Conservation (phyloP, 1,284 basidiomycete species). For the Neotropicomus parvogracilis region DNA sequence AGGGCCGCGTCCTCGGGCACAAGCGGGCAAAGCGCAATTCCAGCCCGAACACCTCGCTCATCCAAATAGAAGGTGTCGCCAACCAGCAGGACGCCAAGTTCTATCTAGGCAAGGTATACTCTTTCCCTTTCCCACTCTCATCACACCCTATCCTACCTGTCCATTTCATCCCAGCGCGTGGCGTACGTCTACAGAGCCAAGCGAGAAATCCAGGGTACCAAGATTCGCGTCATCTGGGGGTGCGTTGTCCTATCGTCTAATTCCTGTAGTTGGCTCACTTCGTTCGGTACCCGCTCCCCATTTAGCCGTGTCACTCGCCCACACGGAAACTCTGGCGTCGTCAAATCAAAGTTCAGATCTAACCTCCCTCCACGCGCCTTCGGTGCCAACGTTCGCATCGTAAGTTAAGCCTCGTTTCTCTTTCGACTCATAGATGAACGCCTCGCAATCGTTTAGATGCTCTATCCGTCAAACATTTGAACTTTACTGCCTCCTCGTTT, state of each 20-base stretch:
- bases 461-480: slow-evolving; percentile 54
- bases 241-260: slow-evolving; percentile 37
- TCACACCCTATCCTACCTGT: not conserved
- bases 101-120: slow-evolving; percentile 94
- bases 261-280: not conserved
- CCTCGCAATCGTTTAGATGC: slow-evolving; percentile 36
- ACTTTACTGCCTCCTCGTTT: slow-evolving; percentile 14
- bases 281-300: not conserved
- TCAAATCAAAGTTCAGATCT: slow-evolving; percentile 95
- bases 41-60: slow-evolving; percentile 90
- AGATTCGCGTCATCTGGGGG: slow-evolving; percentile 98
- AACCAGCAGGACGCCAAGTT: slow-evolving; percentile 94
- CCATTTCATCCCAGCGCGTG: slow-evolving; percentile 62
- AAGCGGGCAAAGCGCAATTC: slow-evolving; percentile 98
- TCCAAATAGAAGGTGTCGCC: slow-evolving; percentile 97
- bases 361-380: slow-evolving; percentile 97
- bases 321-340: slow-evolving; percentile 94
- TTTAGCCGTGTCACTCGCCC: slow-evolving; percentile 83
- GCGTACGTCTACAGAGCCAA: slow-evolving; percentile 98
- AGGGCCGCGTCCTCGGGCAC: slow-evolving; percentile 97
- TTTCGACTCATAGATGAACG: not conserved
- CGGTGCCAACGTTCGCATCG: slow-evolving; percentile 91
- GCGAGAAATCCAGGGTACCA: slow-evolving; percentile 87
- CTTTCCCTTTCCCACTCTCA: not conserved
- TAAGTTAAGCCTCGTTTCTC: slow-evolving; percentile 39